Evolutionary conservation across 1,284 basidiomycete species (phyloP).

Genomic region (Violaceomyces palustris): DNA sequence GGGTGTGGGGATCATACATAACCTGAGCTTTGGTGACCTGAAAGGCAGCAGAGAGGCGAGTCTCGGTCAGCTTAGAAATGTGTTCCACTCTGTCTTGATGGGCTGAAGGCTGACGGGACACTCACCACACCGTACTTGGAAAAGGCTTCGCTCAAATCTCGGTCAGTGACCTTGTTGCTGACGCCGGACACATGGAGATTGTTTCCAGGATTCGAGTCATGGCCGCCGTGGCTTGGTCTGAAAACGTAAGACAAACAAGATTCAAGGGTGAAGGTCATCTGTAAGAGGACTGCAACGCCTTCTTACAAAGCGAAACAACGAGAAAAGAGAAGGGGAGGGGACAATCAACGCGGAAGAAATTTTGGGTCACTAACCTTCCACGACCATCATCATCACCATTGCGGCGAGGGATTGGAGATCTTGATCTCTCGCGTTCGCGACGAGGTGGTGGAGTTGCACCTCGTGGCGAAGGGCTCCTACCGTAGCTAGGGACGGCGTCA

Average conservation of each 20-base stretch:
- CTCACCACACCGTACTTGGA: constrained; percentile 80
- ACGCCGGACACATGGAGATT: constrained; percentile 92
- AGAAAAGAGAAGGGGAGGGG: too few species aligned
- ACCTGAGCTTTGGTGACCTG: constrained; percentile 70
- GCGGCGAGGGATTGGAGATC: constrained; percentile 10
- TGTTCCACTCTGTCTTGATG: not conserved
- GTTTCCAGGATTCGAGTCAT: constrained; percentile 76
- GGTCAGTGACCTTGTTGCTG: constrained; percentile 71
- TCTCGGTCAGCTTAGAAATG: not conserved
- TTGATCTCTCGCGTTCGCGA: constrained; percentile 31
- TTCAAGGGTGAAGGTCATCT: not conserved
- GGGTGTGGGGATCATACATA: constrained; percentile 94
- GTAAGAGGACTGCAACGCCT: not conserved
- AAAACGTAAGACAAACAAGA: too few species aligned
- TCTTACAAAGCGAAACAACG: too few species aligned
- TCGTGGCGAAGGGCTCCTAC: constrained; percentile 30
- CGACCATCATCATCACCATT: constrained; percentile 16
- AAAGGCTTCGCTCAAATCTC: constrained; percentile 81
- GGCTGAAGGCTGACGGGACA: too few species aligned
- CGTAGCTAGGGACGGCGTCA: constrained; percentile 22
- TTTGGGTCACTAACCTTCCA: constrained; percentile 21
- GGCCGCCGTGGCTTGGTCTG: constrained; percentile 51
- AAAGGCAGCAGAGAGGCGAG: not conserved
- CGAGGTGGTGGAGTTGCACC: constrained; percentile 32
- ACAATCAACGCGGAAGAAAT: too few species aligned